Percentiles rank a stretch among this genome's conserved stretches.
These are phyloP conservation scores for Starmerella bombicola DNA, from an alignment of 805 yeast species.

Conservation along the genomic window DNA sequence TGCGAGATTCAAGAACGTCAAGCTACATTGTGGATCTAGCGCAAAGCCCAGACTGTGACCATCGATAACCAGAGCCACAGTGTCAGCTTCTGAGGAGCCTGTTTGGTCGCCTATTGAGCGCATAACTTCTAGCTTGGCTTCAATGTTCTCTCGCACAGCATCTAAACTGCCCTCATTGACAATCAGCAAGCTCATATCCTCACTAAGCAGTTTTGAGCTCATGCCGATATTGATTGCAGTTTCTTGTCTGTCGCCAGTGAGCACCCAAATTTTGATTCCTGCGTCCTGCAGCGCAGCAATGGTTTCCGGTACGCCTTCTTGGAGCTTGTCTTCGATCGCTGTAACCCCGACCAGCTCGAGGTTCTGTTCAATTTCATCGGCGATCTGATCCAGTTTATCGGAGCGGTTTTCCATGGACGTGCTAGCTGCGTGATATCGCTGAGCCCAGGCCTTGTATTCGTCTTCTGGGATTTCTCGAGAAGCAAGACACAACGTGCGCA, in stretches of 20 bases:
- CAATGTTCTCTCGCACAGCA: conserved; percentile 61
- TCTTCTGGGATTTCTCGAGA: conserved; percentile 63
- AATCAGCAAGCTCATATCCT: conserved; percentile 86
- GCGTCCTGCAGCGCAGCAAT: conserved; percentile 91
- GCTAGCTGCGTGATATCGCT: conserved; percentile 61
- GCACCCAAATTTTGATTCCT: conserved; percentile 93
- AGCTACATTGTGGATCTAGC: conserved; percentile 67
- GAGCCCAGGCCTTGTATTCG: conserved; percentile 65
- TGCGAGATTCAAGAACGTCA: conserved; percentile 64
- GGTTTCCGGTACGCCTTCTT: conserved; percentile 97
- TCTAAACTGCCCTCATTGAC: conserved; percentile 76
- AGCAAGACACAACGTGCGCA: conserved; percentile 89
- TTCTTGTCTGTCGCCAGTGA: conserved; percentile 97
- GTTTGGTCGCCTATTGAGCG: conserved; percentile 28
- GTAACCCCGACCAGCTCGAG: conserved; percentile 85
- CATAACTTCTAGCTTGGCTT: conserved; percentile 65
- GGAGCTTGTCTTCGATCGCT: conserved; percentile 94
- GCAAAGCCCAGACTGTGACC: conserved; percentile 87
- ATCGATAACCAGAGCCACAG: conserved; percentile 83
- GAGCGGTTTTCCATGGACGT: conserved; percentile 66
- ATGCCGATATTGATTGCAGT: conserved; percentile 97
- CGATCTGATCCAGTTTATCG: conserved; percentile 70
- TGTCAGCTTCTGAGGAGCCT: conserved; percentile 52
- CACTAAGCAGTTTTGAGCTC: conserved; percentile 89
- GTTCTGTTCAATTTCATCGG: conserved; percentile 74